Base-by-base conservation (phyloP, 352 stramenopile genomes). In the Pythium plurisporium region DNA sequence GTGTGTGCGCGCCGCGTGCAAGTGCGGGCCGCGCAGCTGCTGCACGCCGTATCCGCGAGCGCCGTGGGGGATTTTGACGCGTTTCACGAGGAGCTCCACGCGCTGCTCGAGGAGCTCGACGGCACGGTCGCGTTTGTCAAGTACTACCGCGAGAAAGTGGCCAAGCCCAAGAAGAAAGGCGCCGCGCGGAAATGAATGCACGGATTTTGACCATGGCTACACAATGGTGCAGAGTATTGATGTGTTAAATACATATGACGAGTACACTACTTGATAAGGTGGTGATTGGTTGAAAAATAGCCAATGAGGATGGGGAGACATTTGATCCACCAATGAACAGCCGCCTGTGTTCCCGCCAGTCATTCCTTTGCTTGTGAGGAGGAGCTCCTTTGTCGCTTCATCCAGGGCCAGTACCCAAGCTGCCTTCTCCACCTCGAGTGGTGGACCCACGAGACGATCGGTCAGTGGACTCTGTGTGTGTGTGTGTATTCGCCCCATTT, bases 1-100 rank as follows among this genome's bases (percentile, higher is more conserved):
- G 82, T 91, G 0, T 82, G 79, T 27, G 82, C 79, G 31, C 55
- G 71, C 1, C 70, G 82, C 10, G 69, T 91, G 5, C 82, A 91
- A 59, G 73, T 91, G 33, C 74, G 72, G 19, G 76, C 84, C 2
- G 79, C 79, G 22, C 65, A 74, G 49, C 54, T 91, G 19, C 51
- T 91, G 23, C 72, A 86, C 34, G 73, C 67, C 27, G 69, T 88
- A 27, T 57, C 76, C 3, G 72, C 74, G n/a, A 84, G 64, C 41
- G 67, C 74, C 12, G 67, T 87, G 4, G 77, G 77, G 55, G 70
- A 78, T 36, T 81, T 80, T 38, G 56, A 58, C 0, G 41, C 43
- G 4, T 75, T 80, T 31, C 31, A 46, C 19, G 14, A 25, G 1
- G 36, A 11, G 14, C 67, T 69, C 36, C 30, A 67, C 4, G n/a